A percentile compares a stretch with the other conserved stretches of the same genome.
Evolutionary conservation across 2,329 filamentous ascomycete genomes (phyloP).

Genomic region (Apiospora pterosperma): DNA sequence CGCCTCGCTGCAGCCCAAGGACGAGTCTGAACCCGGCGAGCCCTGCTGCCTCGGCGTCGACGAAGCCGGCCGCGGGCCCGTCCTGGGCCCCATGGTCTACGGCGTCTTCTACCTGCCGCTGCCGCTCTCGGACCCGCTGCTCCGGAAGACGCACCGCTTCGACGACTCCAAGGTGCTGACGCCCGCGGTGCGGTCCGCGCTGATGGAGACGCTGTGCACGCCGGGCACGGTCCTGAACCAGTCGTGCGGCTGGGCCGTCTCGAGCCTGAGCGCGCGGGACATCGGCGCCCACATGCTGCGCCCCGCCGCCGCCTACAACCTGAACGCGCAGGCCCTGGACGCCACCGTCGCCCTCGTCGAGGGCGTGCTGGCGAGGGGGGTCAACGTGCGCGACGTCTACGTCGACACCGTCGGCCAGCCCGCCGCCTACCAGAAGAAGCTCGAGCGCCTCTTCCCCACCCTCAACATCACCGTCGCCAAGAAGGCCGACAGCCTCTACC

Average conservation of each 20-base stretch:
- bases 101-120: constrained; percentile 73
- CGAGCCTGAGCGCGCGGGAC: constrained; percentile 77
- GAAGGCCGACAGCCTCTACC: constrained; percentile 91
- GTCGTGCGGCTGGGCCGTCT: constrained; percentile 75
- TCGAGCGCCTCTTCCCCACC: constrained; percentile 81
- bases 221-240: constrained; percentile 43
- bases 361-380: constrained; percentile 70
- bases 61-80: constrained; percentile 89
- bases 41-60: constrained; percentile 84
- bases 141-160: constrained; percentile 79
- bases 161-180: constrained; percentile 94
- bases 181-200: constrained; percentile 67
- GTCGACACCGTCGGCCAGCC: constrained; percentile 93
- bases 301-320: constrained; percentile 68
- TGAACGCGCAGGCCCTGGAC: constrained; percentile 95
- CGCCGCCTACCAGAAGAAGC: constrained; percentile 75
- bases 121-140: constrained; percentile 65
- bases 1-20: constrained; percentile 47
- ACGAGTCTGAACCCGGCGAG: constrained; percentile 18
- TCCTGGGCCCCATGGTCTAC: constrained; percentile 80
- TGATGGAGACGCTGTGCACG: constrained; percentile 70
- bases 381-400: constrained; percentile 85
- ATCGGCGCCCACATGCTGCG: constrained; percentile 77
- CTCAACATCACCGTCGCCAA: constrained; percentile 74
- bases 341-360: constrained; percentile 81